A percentile compares a stretch with the other conserved stretches of the same genome.
These are phyloP conservation scores for Botryosphaeria agaves DNA, from an alignment of 2,329 filamentous ascomycete genomes.

Conservation along the genomic window DNA sequence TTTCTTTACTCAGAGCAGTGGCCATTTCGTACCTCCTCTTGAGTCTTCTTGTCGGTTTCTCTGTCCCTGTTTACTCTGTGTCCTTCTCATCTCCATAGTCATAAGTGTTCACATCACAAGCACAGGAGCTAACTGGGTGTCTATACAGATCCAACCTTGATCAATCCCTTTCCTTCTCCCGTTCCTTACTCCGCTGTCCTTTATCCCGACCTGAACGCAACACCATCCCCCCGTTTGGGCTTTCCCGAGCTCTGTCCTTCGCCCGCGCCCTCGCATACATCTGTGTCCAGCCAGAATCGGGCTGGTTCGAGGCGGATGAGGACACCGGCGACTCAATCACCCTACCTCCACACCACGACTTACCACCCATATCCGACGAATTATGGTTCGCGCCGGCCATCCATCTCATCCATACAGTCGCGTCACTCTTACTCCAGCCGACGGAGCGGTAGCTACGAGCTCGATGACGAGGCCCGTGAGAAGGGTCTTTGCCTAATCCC, in stretches of 20 bases:
- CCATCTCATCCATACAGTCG: conserved; percentile 54
- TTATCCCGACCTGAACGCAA: conserved; percentile 21
- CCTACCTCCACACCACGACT: conserved; percentile 39
- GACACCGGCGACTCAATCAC: conserved; percentile 42
- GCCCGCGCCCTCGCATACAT: conserved; percentile 42
- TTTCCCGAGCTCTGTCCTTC: conserved; percentile 36
- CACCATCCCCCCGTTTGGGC: conserved; percentile 23
- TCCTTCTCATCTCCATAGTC: background rate
- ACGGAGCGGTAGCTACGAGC: conserved; percentile 36
- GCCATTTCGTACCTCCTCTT: conserved; percentile 17
- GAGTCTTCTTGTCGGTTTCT: conserved; percentile 24
- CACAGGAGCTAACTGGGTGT: conserved; percentile 2
- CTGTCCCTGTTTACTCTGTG: conserved; percentile 5
- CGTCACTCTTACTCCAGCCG: conserved; percentile 41
- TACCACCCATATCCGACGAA: conserved; percentile 33
- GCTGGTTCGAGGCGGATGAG: conserved; percentile 24
- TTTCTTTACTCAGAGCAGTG: conserved; percentile 15
- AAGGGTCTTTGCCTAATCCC: conserved; percentile 63
- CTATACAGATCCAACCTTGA: conserved; percentile 37
- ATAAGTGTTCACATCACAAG: background rate
- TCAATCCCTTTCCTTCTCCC: conserved; percentile 31
- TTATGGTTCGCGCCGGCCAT: conserved; percentile 41
- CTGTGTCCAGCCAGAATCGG: conserved; percentile 22
- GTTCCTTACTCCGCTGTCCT: conserved; percentile 22
- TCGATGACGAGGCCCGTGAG: conserved; percentile 42